Base-by-base conservation (phyloP, 1,284 basidiomycete species). In the Sporisorium sorghi region DNA sequence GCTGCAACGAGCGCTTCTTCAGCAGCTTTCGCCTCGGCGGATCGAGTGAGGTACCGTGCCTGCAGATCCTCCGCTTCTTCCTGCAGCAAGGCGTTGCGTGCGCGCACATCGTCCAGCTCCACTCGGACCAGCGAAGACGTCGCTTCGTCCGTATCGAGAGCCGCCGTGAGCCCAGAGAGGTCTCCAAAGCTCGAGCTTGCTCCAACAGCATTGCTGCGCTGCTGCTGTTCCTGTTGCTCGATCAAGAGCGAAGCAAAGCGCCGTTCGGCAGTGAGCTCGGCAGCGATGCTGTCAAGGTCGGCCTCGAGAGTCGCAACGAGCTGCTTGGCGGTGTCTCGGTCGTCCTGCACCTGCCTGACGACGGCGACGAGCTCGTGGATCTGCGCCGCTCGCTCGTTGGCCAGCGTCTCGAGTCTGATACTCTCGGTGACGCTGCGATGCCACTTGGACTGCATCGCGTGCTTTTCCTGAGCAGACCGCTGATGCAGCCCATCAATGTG, bases 321-420 rank as follows among this genome's bases (percentile, higher is more conserved):
- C 48, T 55, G 51, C 19, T 71, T 70, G 46, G 60, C 64, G 11
- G 64, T 40, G 35, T 75, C 73, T 1, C 73, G 61, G 21, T 75
- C 73, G 17, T 72, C 59, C 37, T 75, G 68, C 0, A 75, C 64
- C 55, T 75, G 73, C 44, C 62, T 67, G 59, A 72, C 68, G 49
- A 71, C 67, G 10, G 55, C 62, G 14, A 67, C 68, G 10, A 75
- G 63, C 24, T 75, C 67, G 32, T 61, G 59, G n/a, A 75, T 63
- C 44, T 71, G 67, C 0, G 58, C 58, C 12, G 44, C 49, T 7
- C 57, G 58, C 30, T 75, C 67, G 14, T 60, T 58, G 4, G 60
- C 59, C 8, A 71, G 32, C 17, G 59, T 64, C 37, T 63, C 66
- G 10, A 66, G 26, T 19, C 24, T 10, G 35, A 69, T 74, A 5